Evolutionary conservation across 2,329 filamentous ascomycete genomes (phyloP).

Genomic region (Dactylellina parvicollis): DNA sequence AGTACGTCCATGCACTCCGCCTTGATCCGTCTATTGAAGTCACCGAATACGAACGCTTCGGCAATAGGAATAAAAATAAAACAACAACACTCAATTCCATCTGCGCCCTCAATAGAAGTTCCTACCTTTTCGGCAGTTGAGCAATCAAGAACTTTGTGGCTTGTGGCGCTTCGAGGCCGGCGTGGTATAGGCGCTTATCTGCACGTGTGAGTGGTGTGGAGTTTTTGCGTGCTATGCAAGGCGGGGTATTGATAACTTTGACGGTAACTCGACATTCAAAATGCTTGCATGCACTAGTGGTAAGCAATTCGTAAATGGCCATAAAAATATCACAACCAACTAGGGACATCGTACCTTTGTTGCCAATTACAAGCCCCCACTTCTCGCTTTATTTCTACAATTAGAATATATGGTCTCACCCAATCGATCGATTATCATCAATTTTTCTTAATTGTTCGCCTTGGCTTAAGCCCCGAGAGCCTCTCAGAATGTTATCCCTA

Average conservation of each 20-base stretch:
- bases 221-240: not conserved
- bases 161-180: constrained; percentile 21
- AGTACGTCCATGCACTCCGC: not conserved
- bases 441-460: not conserved
- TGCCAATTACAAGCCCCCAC: no score
- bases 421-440: not conserved
- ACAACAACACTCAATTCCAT: not conserved
- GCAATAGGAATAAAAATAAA: not conserved
- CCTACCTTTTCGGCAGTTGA: constrained; percentile 24
- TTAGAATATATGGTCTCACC: not conserved
- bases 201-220: constrained; percentile 13
- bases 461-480: not conserved
- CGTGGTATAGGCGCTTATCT: constrained; percentile 31
- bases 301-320: no score
- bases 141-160: constrained; percentile 8
- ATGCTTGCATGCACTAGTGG: no score
- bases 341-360: no score
- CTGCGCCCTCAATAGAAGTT: not conserved
- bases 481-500: no score
- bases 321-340: no score
- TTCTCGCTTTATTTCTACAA: no score
- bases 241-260: no score
- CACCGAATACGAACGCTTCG: not conserved
- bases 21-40: no score
- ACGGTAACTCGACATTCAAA: no score